Evolutionary conservation across 805 yeast species (phyloP), one percentile per base, ranked within the genome.

Genomic region (Kluyveromyces siamensis): DNA sequence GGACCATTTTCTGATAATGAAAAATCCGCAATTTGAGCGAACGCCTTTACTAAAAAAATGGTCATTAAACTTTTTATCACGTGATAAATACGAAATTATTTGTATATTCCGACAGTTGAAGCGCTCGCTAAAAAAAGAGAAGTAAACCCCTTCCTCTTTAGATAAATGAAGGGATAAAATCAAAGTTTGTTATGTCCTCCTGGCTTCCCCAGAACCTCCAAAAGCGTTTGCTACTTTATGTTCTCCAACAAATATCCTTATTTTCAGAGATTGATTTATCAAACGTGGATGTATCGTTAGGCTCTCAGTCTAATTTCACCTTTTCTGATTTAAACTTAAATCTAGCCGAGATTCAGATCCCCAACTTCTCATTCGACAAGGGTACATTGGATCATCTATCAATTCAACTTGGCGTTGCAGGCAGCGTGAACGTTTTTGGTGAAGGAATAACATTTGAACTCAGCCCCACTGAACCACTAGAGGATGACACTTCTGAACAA

Each of bases 121-220:
- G 25, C 25, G 25, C 25, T 21, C 6, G 25, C 6, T 21, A 21
- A 21, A 21, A 21, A 21, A 21, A 21, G 3, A 21, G 25, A 21
- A 21, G 25, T 21, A 6, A 21, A 21, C 25, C 25, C 25, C 25
- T 21, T 21, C 25, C 6, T 21, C 25, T 6, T 21, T 3, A 21
- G 6, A 21, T 21, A 21, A 21, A 21, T 21, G 25, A 21, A 21
- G 5, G 7, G 35, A 30, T 11, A 30, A 30, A 4, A 13, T 30
- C 14, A 10, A 30, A 30, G 8, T 13, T 30, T 30, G 35, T 30
- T 30, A 60, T 60, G 65, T 53, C 66, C 60, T 62, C 62, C 37
- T 87, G 96, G 95, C 75, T 87, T 65, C 91, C 95, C 7, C 91
- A 83, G 63, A 86, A 84, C 65, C 73, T 90, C 40, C 96, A 89